Evolutionary conservation across 208 protist species (phyloP).

Genomic region (Spongospora subterranea): DNA sequence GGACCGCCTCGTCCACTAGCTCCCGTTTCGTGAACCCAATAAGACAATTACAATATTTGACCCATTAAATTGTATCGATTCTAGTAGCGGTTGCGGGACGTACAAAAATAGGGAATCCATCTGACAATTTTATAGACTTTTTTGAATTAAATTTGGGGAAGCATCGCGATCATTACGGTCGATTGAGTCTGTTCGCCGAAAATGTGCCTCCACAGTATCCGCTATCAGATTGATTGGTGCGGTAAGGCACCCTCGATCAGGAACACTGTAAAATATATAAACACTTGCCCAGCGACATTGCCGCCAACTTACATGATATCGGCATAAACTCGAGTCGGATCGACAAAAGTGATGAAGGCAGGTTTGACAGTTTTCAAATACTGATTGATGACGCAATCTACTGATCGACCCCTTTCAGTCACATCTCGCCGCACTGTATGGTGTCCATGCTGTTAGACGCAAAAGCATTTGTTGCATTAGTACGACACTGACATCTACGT

Average conservation of each 20-base stretch:
- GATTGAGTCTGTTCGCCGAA: not conserved
- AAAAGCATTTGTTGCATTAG: slow-evolving; percentile 14
- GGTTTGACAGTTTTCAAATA: slow-evolving; percentile 60
- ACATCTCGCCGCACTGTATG: slow-evolving; percentile 51
- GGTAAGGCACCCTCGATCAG: not conserved
- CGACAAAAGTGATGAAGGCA: slow-evolving; percentile 13
- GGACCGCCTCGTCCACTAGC: not conserved
- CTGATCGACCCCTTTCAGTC: slow-evolving; percentile 42
- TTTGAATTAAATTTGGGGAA: no score
- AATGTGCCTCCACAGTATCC: not conserved
- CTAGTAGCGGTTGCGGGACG: no score
- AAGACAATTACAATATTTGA: no score
- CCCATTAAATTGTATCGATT: no score
- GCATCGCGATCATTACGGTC: not conserved
- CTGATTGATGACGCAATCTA: slow-evolving; percentile 44
- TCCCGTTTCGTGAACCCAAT: not conserved
- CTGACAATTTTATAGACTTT: no score
- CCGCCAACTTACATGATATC: slow-evolving; percentile 53
- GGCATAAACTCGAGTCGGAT: not conserved
- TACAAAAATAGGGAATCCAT: no score
- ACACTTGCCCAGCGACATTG: not conserved
- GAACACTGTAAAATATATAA: not conserved
- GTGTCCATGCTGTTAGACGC: no score
- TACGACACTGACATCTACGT: not conserved
- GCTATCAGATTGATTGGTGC: not conserved